Evolutionary conservation across 2,329 filamentous ascomycete species (phyloP).

Genomic region (Claviceps sp.): DNA sequence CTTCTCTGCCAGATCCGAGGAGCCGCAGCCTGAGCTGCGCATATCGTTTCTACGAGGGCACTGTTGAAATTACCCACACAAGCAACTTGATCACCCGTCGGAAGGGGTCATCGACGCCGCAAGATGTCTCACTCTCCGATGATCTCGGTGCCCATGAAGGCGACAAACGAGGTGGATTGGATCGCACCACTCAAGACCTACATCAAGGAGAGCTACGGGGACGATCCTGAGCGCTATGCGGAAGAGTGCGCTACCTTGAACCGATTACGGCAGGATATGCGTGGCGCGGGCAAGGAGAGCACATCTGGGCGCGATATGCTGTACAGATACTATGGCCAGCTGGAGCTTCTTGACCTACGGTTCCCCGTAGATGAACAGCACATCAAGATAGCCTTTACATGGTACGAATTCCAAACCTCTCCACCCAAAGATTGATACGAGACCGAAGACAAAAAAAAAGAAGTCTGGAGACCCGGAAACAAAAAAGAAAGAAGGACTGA

Average conservation of each 20-base stretch:
- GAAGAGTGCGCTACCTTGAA: constrained; percentile 94
- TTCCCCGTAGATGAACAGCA: constrained; percentile 98
- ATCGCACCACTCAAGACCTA: constrained; percentile 81
- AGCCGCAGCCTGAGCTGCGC: background rate
- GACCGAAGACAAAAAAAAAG: too few species aligned
- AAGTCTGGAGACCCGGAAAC: background rate
- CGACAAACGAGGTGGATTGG: constrained; percentile 98
- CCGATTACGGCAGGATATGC: constrained; percentile 92
- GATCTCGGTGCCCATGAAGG: constrained; percentile 86
- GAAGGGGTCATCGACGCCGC: background rate
- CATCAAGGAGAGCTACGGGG: constrained; percentile 86
- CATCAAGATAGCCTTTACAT: constrained; percentile 97
- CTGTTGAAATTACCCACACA: background rate
- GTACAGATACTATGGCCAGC: constrained; percentile 94
- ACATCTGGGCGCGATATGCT: constrained; percentile 84
- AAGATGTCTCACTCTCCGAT: constrained; percentile 78
- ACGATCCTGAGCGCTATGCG: constrained; percentile 89
- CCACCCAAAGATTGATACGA: too few species aligned
- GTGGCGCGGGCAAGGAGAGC: constrained; percentile 92
- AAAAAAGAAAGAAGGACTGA: too few species aligned
- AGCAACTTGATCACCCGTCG: background rate
- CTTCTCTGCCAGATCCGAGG: too few species aligned
- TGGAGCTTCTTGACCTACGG: constrained; percentile 83
- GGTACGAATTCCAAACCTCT: constrained; percentile 36
- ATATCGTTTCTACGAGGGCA: background rate